Base-by-base conservation (phyloP, 2,329 filamentous ascomycete genomes). In the Leptodontidium sp. region DNA sequence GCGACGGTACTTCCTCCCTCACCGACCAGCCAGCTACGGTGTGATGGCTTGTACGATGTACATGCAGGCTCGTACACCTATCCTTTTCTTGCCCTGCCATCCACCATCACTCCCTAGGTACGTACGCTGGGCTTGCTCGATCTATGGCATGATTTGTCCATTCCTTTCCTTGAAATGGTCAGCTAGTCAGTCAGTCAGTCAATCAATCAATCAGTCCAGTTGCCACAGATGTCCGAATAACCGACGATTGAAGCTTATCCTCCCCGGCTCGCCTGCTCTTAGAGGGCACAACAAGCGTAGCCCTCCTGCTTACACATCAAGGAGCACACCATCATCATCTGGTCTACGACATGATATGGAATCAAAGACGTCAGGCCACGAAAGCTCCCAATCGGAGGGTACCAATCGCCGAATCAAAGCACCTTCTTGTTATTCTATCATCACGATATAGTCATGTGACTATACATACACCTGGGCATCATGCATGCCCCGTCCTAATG, bases 31-130 rank as follows among this genome's bases (percentile, higher is more conserved):
- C 58, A 61, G 7, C 14, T 47, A 52, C 14, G 43, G 35, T 63
- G n/a, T 61, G 49, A 21, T 65, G 26, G 53, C 26, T 5, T 38
- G 68, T 69, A 61, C 61, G 55, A 64, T 61, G 68, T 64, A 69
- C 67, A 63, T 61, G 14, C 43, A 24, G 26, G 12, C 21, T 17
- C 17, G 49, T 53, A 55, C 49, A 21, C 21, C 21, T 21, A 21
- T 21, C 21, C 29, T 49, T 15, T 17, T 26, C 29, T 8, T 24
- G 29, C 32, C 32, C 32, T 45, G 5, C 43, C 43, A 45, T 45
- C 43, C 14, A 4, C n/a, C 17, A 15, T 9, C 32, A 29, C 5
- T n/a, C 8, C 24, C 21, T 21, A 21, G 21, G 21, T 21, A 21
- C 21, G 21, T 21, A 21, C 21, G 21, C 21, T 21, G 21, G 21